Evolutionary conservation across 2,329 filamentous ascomycete genomes (phyloP).

Genomic region (Diaporthe ampelina): DNA sequence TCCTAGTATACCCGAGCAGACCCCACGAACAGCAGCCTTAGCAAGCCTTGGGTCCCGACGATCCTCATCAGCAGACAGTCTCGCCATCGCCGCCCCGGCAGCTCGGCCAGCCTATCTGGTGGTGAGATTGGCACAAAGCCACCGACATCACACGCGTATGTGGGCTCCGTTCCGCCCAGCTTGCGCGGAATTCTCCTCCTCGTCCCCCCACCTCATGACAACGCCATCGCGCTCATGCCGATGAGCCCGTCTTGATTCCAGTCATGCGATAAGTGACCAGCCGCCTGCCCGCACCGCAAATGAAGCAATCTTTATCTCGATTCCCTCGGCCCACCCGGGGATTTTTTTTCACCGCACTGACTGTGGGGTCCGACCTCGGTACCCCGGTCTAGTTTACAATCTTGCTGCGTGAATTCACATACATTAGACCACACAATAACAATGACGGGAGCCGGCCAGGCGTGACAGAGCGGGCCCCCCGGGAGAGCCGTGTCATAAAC

Average conservation of each 20-base stretch:
- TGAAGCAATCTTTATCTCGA: conserved; percentile 37
- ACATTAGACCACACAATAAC: not conserved
- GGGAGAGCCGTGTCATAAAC: conserved; percentile 19
- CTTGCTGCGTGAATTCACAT: not conserved
- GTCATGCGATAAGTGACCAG: conserved; percentile 34
- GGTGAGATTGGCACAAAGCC: conserved; percentile 27
- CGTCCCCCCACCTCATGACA: not conserved
- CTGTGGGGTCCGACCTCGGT: conserved; percentile 13
- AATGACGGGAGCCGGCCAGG: not conserved
- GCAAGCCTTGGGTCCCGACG: conserved; percentile 16
- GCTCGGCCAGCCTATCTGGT: not conserved
- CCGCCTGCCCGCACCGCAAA: conserved; percentile 21
- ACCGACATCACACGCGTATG: not conserved
- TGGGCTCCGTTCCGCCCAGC: not conserved
- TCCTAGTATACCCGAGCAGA: not conserved
- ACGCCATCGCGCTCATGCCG: conserved; percentile 26
- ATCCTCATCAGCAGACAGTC: conserved; percentile 28
- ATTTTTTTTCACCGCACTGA: conserved; percentile 33
- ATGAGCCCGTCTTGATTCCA: conserved; percentile 6
- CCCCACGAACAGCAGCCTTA: conserved; percentile 12
- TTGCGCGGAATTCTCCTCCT: not conserved
- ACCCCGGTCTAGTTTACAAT: conserved; percentile 14
- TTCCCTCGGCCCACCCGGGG: conserved; percentile 11
- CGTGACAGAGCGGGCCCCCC: conserved; percentile 20
- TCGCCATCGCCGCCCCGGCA: conserved; percentile 22